Conservation (phyloP, 306 rosid species). For the Citrullus colocynthis region DNA sequence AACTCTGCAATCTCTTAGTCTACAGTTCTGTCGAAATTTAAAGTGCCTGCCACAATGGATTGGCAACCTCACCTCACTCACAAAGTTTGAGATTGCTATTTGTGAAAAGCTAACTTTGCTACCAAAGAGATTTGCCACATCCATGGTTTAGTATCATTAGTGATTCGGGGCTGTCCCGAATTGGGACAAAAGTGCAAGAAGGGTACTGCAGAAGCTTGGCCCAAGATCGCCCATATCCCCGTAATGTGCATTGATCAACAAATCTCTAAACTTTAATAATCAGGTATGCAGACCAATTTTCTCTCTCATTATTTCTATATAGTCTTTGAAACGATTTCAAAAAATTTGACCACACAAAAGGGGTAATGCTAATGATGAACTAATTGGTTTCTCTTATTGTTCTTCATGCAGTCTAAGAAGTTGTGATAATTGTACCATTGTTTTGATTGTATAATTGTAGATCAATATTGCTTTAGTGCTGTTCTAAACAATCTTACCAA, state of each 20-base stretch:
- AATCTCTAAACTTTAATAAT: too few relatives aligned
- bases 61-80: neutral
- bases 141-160: neutral
- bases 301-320: neutral
- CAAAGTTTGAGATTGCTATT: neutral
- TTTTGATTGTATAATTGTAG: too few relatives aligned
- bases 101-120: neutral
- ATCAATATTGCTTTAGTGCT: too few relatives aligned
- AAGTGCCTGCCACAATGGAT: neutral
- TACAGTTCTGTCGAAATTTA: neutral
- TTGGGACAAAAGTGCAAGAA: neutral
- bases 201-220: neutral
- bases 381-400: too few relatives aligned
- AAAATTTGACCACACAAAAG: too few relatives aligned
- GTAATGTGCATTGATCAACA: neutral
- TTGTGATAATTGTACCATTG: too few relatives aligned
- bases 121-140: neutral
- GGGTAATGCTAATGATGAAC: too few relatives aligned
- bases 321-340: too few relatives aligned
- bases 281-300: neutral
- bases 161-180: fast-evolving
- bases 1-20: neutral
- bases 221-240: neutral
- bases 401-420: too few relatives aligned
- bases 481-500: too few relatives aligned